These are phyloP conservation scores for Microstegium vimineum DNA, from an alignment of 176 grass and related monocot species.

Conservation along the genomic window DNA sequence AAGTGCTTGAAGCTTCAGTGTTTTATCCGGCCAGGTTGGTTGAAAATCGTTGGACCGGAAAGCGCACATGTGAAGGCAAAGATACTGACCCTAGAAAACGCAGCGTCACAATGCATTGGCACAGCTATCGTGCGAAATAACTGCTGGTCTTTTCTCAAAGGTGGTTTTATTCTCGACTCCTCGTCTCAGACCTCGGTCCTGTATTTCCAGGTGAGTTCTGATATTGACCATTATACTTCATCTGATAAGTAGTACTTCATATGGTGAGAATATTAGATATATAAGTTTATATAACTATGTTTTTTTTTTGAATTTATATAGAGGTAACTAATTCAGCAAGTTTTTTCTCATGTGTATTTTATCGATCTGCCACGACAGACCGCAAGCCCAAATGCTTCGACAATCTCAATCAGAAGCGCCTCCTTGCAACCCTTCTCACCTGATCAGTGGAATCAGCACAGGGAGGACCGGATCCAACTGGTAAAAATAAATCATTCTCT, in stretches of 20 bases:
- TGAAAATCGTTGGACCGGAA: conserved; percentile 50
- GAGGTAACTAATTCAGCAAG: background rate
- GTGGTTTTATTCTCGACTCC: conserved; percentile 59
- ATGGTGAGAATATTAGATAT: too few species aligned
- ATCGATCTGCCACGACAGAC: conserved; percentile 4
- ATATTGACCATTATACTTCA: background rate
- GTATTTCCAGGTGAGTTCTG: conserved; percentile 66
- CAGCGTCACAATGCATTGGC: conserved; percentile 54
- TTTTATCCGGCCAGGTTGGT: conserved; percentile 64
- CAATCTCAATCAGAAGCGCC: conserved; percentile 55
- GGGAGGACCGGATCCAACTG: conserved; percentile 54
- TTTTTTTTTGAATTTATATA: background rate
- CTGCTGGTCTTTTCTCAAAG: conserved; percentile 93
- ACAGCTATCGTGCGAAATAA: conserved; percentile 55
- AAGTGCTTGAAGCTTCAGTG: background rate
- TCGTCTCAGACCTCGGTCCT: conserved; percentile 54
- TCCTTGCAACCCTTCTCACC: conserved; percentile 58
- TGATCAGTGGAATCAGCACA: conserved; percentile 72
- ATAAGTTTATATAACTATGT: too few species aligned
- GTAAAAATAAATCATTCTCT: too few species aligned
- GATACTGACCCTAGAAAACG: conserved; percentile 40
- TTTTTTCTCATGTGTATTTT: background rate
- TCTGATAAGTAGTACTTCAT: too few species aligned
- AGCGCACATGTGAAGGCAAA: conserved; percentile 62
- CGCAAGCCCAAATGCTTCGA: conserved; percentile 47